These are phyloP conservation scores for Euphorbia tirucalli DNA, from an alignment of 345 rosid species.

Conservation along the genomic window DNA sequence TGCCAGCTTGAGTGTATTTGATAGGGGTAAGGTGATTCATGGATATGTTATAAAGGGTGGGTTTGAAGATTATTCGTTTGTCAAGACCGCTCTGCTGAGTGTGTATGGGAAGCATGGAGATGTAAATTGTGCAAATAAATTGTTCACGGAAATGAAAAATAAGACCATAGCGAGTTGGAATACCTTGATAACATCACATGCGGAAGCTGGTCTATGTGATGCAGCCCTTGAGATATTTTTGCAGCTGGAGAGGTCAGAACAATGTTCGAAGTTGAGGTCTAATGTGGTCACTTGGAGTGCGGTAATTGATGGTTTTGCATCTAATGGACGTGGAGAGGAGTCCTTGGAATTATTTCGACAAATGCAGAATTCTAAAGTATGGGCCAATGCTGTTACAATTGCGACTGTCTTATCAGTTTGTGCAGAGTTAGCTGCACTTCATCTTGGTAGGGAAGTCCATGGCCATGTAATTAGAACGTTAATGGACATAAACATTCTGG, in stretches of 20 bases:
- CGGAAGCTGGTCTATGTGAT: constrained; percentile 53
- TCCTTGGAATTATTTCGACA: constrained; percentile 50
- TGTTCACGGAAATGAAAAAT: constrained; percentile 44
- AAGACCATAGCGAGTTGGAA: constrained; percentile 67
- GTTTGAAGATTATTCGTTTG: constrained; percentile 50
- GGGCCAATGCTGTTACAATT: constrained; percentile 54
- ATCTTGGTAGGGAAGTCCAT: constrained; percentile 64
- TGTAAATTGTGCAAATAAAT: constrained; percentile 35
- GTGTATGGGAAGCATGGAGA: constrained; percentile 57
- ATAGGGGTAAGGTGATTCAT: constrained; percentile 43
- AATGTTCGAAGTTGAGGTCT: constrained; percentile 36
- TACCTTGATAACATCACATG: constrained; percentile 55
- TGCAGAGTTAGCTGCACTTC: constrained; percentile 55
- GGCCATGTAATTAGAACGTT: constrained; percentile 50
- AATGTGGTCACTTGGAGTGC: constrained; percentile 76
- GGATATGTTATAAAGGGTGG: constrained; percentile 59
- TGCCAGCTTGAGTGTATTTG: constrained; percentile 30
- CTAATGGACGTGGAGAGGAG: constrained; percentile 48
- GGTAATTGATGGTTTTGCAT: constrained; percentile 59
- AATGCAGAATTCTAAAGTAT: constrained; percentile 46
- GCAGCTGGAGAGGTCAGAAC: constrained; percentile 40
- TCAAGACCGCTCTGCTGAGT: constrained; percentile 48
- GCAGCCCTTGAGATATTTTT: constrained; percentile 51
- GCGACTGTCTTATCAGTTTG: constrained; percentile 60
- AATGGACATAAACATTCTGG: constrained; percentile 52